Evolutionary conservation across 2,329 filamentous ascomycete species (phyloP), one percentile per base, ranked within the genome.

Genomic region (Ophiostoma perfectum): DNA sequence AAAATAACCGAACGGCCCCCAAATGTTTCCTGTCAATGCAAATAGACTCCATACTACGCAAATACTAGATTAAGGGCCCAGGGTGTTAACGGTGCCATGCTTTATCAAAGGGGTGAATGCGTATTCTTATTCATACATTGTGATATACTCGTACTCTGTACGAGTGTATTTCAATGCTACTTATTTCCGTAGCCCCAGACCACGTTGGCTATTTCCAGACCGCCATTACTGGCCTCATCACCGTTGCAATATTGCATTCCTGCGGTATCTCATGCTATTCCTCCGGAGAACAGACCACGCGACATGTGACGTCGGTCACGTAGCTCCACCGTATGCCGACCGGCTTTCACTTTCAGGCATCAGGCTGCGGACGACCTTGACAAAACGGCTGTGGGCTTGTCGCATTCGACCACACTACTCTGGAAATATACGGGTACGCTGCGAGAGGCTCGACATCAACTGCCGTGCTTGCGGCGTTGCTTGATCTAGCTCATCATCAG

Each of bases 1-100:
- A 55, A 55, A 55, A 27, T 55, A 55, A 55, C 49, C 49, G 49
- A 47, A 55, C 49, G 49, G 49, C 49, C 49, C 49, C 49, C 49
- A 55, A 55, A 5, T 44, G 42, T 44, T 27, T 27, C 27, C 42
- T 27, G n/a, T 52, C 47, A 27, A 1, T 27, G 27, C 27, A 27
- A 27, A 27, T 27, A 27, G 27, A 27, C 42, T 45, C 42, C 42
- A 44, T 44, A 47, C 12, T 47, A 47, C 45, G 16, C 6, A 14
- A 14, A 47, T 47, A 14, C 14, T 11, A 47, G 5, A 12, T 5
- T 47, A 47, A 27, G 27, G 27, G 27, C 27, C 27, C 27, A 27
- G 27, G 27, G 27, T 27, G 27, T 27, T 27, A 27, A 27, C 27
- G 27, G 27, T 27, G 27, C 27, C 27, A 27, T 27, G 27, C 27